Base-by-base conservation (phyloP, 208 protist species). In the Acanthamoeba healyi region DNA sequence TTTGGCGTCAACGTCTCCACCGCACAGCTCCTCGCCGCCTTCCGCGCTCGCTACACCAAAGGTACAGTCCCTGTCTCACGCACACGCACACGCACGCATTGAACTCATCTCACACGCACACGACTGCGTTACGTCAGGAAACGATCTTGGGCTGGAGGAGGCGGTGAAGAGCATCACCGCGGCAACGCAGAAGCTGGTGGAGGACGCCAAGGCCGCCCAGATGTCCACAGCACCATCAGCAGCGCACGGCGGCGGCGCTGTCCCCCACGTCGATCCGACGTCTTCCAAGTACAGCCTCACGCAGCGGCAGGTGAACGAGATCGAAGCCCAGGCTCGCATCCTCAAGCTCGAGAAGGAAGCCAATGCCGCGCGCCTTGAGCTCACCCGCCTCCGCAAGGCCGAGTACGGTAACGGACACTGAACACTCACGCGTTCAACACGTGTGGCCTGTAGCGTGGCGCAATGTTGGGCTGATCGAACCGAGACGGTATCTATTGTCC, bases 231-330 rank as follows among this genome's bases (percentile, higher is more conserved):
- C n/a, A 74, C 9, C 32, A n/a, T n/a, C n/a, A n/a, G n/a, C n/a
- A n/a, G n/a, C n/a, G n/a, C n/a, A 19, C n/a, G 12, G 32, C 67
- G 36, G 12, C 67, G n/a, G n/a, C 40, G 67, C 67, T n/a, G 0
- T n/a, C 40, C 19, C 67, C 5, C 22, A 34, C 3, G 67, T 79
- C 0, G 19, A 79, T 6, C 67, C 67, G 24, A 40, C 65, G 34
- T n/a, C n/a, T n/a, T 74, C 65, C 3, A 79, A 79, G 19, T 79
- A 79, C 67, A 79, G 40, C 40, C 40, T 79, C 17, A 79, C 67
- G 19, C 4, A 12, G 6, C 32, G 40, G 67, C 67, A 79, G 19
- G 67, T 79, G 36, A 79, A 5, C 2, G 67, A 79, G n/a, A 79
- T 79, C 3, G 67, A 79, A 32, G 67, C 67, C 14, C 67, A 79